phyloP scores from a whole-genome alignment of 768 basidiomycete genomes.

The Suillus variegatus region DNA sequence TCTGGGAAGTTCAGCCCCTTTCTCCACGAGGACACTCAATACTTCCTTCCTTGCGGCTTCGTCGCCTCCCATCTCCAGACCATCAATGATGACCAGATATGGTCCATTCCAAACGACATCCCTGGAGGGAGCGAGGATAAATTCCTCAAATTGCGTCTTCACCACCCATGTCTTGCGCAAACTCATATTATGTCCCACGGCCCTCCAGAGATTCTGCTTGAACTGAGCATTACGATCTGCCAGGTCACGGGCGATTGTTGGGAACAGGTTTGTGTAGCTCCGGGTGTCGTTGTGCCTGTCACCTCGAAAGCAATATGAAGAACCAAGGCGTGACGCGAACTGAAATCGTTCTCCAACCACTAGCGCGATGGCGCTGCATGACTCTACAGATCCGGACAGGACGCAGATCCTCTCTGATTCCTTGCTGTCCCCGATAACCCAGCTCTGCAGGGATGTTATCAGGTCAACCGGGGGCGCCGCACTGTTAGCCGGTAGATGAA shows the following conservation, averaged over 20 bases:
- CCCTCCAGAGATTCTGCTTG: conserved; percentile 16
- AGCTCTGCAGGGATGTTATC: conserved; percentile 7
- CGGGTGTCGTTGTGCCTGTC: conserved; percentile 3
- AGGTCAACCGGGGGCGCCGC: not conserved
- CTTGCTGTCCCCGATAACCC: conserved; percentile 15
- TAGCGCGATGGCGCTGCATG: conserved; percentile 33
- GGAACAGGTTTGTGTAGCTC: conserved; percentile 28
- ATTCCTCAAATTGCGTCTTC: conserved; percentile 25
- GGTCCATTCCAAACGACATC: conserved; percentile 29
- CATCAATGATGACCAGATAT: conserved; percentile 37
- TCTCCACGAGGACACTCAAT: conserved; percentile 18
- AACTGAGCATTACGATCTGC: conserved; percentile 31
- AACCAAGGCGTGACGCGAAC: conserved; percentile 30
- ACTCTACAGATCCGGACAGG: conserved; percentile 28
- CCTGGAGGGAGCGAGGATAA: conserved; percentile 19
- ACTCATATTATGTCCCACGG: conserved; percentile 8
- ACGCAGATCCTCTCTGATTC: conserved; percentile 22
- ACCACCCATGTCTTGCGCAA: conserved; percentile 22
- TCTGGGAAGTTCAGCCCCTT: conserved; percentile 15
- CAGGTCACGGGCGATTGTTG: conserved; percentile 33
- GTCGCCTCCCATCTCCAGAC: conserved; percentile 31
- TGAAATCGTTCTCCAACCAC: conserved; percentile 28
- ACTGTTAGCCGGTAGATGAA: not conserved
- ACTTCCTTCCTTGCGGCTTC: conserved; percentile 19
- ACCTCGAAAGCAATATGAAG: conserved; percentile 31